These are phyloP conservation scores for Cladosporium colombiae DNA, from an alignment of 2,329 filamentous ascomycete genomes.

Conservation along the genomic window DNA sequence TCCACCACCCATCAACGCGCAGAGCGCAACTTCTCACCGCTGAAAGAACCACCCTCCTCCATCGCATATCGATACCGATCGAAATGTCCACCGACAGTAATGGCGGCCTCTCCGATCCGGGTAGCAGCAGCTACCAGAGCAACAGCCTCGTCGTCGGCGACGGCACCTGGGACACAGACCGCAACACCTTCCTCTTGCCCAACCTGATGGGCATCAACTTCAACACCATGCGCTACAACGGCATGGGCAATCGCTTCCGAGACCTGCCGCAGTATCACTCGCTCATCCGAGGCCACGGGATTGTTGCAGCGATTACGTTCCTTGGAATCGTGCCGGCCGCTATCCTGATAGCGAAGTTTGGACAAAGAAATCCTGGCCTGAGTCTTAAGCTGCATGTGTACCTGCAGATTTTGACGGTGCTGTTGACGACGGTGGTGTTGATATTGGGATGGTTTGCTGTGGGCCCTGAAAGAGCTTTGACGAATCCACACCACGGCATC, in stretches of 20 bases:
- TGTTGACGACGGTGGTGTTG: constrained; percentile 70
- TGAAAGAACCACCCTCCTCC: background rate
- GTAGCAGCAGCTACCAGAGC: constrained; percentile 71
- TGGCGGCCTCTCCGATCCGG: constrained; percentile 62
- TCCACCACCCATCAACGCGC: constrained; percentile 7
- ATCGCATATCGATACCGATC: background rate
- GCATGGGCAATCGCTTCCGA: constrained; percentile 80
- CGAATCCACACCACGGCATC: constrained; percentile 84
- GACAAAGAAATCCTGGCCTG: constrained; percentile 59
- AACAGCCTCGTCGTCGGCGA: constrained; percentile 76
- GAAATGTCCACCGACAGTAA: constrained; percentile 32
- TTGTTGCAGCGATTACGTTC: constrained; percentile 72
- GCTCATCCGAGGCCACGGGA: constrained; percentile 69
- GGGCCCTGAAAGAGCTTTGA: constrained; percentile 67
- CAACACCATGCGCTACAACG: constrained; percentile 82
- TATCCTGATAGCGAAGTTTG: constrained; percentile 74
- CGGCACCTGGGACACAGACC: constrained; percentile 78
- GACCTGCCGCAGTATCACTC: constrained; percentile 68
- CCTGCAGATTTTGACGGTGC: constrained; percentile 68
- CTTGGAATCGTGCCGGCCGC: constrained; percentile 71
- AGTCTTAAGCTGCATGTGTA: constrained; percentile 73
- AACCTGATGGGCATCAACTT: constrained; percentile 76
- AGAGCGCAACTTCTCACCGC: constrained; percentile 16
- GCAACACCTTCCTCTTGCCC: constrained; percentile 76
- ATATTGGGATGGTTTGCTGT: constrained; percentile 78